Percentiles rank a stretch among this genome's conserved stretches.
Conservation (phyloP, 768 basidiomycete species). For the Sarcomyxa edulis region DNA sequence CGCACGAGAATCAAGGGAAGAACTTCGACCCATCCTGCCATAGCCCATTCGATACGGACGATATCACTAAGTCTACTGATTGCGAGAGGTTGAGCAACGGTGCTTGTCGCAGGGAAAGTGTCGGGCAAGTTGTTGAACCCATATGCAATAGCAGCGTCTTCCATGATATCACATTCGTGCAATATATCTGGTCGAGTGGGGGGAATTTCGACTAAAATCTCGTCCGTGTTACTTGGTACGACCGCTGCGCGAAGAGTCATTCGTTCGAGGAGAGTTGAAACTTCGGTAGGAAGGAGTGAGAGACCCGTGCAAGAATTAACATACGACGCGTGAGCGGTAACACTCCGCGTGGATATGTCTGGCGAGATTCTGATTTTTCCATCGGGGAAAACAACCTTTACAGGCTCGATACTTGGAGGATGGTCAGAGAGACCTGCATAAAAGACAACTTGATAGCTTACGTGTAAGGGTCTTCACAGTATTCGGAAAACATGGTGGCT, state of each 20-base stretch:
- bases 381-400: slow-evolving; percentile 76
- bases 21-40: slow-evolving; percentile 95
- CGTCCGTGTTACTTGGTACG: slow-evolving; percentile 55
- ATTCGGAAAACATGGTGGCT: slow-evolving; percentile 97
- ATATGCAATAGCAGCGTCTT: slow-evolving; percentile 96
- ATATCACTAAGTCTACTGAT: slow-evolving; percentile 89
- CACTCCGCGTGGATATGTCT: slow-evolving; percentile 66
- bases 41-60: slow-evolving; percentile 85
- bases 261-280: slow-evolving; percentile 67
- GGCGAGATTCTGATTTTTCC: slow-evolving; percentile 76
- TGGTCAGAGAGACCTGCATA: slow-evolving; percentile 5
- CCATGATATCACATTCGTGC: slow-evolving; percentile 98
- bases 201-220: slow-evolving; percentile 74
- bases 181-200: slow-evolving; percentile 97
- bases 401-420: slow-evolving; percentile 79
- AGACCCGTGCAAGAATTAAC: slow-evolving; percentile 96
- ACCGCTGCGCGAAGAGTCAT: slow-evolving; percentile 71
- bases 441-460: slow-evolving; percentile 47
- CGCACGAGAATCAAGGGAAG: slow-evolving; percentile 89
- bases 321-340: slow-evolving; percentile 79
- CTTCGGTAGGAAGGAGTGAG: slow-evolving; percentile 55
- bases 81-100: slow-evolving; percentile 87
- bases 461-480: slow-evolving; percentile 90
- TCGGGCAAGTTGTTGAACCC: slow-evolving; percentile 96
- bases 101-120: slow-evolving; percentile 89